Conservation (phyloP, 176 grass and related monocot genomes). For the Carex parvula region DNA sequence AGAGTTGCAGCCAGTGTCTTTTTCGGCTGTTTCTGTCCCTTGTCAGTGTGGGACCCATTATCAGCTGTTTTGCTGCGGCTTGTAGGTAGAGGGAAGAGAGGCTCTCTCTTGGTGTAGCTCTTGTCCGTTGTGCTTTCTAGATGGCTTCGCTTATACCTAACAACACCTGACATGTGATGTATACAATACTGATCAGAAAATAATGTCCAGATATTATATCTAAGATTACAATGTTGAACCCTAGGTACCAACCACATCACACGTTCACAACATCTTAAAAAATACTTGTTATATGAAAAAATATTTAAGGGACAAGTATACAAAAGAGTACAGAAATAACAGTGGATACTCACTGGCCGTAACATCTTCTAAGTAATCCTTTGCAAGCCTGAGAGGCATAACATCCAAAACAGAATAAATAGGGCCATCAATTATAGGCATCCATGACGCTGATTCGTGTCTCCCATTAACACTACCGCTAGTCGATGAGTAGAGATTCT, state of each 20-base stretch:
- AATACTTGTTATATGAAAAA: conserved; percentile 23
- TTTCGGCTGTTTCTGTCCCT: conserved; percentile 48
- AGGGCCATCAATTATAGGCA: conserved; percentile 54
- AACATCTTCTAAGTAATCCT: conserved; percentile 68
- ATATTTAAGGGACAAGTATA: conserved; percentile 1
- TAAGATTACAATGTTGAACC: background rate
- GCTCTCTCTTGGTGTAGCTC: conserved; percentile 53
- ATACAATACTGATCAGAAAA: background rate
- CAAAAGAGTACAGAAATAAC: conserved; percentile 2
- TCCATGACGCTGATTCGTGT: conserved; percentile 38
- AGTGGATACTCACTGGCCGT: conserved; percentile 44
- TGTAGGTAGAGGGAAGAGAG: conserved; percentile 58
- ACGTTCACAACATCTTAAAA: background rate
- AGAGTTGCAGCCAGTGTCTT: conserved; percentile 88
- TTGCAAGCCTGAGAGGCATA: conserved; percentile 49
- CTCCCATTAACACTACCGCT: conserved; percentile 35
- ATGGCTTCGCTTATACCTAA: conserved; percentile 66
- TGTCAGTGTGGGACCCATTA: conserved; percentile 24
- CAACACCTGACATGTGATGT: conserved; percentile 43
- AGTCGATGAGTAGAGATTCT: conserved; percentile 41
- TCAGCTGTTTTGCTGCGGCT: conserved; percentile 31
- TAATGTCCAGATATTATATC: background rate
- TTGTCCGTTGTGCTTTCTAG: conserved; percentile 55
- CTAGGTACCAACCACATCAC: background rate
- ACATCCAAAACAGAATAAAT: conserved; percentile 83